Base-by-base conservation (phyloP, 805 yeast genomes). In the Kluyveromyces dobzhanskii region DNA sequence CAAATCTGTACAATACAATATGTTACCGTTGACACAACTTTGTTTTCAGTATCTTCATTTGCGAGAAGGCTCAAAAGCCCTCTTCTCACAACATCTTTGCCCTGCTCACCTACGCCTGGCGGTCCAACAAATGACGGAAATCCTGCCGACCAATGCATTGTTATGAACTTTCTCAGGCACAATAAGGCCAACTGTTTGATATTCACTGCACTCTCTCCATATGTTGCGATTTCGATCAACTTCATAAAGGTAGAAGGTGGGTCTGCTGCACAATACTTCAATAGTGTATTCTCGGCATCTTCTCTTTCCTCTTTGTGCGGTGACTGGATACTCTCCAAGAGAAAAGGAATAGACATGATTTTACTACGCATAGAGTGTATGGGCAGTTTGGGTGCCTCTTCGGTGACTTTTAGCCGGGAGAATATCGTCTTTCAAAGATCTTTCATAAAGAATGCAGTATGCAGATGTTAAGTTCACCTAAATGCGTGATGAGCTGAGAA, bases 1-100 rank as follows among this genome's bases (percentile, higher is more conserved):
- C 95, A 86, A 12, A 90, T 84, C 51, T 84, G 94, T 4, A 83
- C 83, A 13, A 87, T 73, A 12, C 84, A 80, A 46, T 85, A 80
- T 1, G 88, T 77, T 2, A 83, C 74, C 37, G 83, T 71, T 23
- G 70, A 71, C 42, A 85, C 68, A 12, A 88, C 64, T 49, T 80
- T 84, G 8, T 81, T 65, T 44, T 73, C 71, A 1, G 67, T 61
- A 3, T 67, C 58, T 5, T 65, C 66, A 14, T 75, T 65, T 3
- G 67, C 41, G 12, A 59, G 53, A 23, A 85, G 56, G 3, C 54
- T 45, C 30, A 88, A 43, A 26, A 87, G 64, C 0, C 59, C 56
- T 1, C 61, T 46, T 42, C 95, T 69, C 4, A 84, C 66, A 9
- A 41, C 41, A 0, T 47, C 52, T 50, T 86, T 86, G 11, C 67